phyloP scores from a whole-genome alignment of 352 stramenopile genomes.

The Saprolegnia diclina region DNA sequence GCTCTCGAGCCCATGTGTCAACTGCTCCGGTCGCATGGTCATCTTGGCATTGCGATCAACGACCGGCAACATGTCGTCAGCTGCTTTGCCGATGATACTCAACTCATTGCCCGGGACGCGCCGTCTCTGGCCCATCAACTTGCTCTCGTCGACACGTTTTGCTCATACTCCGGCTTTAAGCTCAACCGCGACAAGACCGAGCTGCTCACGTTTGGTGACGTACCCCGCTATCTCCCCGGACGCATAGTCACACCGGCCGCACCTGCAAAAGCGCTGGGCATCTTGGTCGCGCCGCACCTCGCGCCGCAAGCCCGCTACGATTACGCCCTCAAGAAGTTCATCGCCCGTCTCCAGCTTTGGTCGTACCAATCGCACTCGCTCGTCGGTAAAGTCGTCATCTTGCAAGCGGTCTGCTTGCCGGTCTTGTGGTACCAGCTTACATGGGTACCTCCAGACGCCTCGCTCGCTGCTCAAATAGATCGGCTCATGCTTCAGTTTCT shows the following conservation, averaged over 20 bases:
- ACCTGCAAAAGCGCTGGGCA: conserved; percentile 11
- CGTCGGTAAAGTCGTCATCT: conserved; percentile 8
- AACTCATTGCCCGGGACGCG: conserved; percentile 3
- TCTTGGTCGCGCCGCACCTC: conserved; percentile 4
- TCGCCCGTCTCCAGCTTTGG: conserved; percentile 6
- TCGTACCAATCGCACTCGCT: neutral
- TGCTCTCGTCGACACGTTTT: conserved; percentile 8
- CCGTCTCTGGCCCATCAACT: neutral
- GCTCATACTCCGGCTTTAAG: conserved; percentile 9
- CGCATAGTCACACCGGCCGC: neutral
- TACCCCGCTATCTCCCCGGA: neutral
- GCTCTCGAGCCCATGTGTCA: conserved; percentile 21
- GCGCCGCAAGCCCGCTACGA: neutral
- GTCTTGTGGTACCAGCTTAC: conserved; percentile 15
- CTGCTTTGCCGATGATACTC: conserved; percentile 10
- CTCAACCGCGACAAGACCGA: conserved; percentile 13
- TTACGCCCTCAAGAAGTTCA: conserved; percentile 9
- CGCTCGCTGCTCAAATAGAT: neutral
- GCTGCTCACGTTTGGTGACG: neutral
- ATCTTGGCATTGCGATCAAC: neutral
- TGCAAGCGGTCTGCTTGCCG: conserved; percentile 13
- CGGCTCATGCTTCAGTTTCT: neutral
- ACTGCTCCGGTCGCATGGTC: neutral
- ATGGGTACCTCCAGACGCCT: neutral
- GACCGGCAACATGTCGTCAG: neutral